Base-by-base conservation (phyloP, 352 stramenopile genomes). In the Halophytophthora batemanensis region DNA sequence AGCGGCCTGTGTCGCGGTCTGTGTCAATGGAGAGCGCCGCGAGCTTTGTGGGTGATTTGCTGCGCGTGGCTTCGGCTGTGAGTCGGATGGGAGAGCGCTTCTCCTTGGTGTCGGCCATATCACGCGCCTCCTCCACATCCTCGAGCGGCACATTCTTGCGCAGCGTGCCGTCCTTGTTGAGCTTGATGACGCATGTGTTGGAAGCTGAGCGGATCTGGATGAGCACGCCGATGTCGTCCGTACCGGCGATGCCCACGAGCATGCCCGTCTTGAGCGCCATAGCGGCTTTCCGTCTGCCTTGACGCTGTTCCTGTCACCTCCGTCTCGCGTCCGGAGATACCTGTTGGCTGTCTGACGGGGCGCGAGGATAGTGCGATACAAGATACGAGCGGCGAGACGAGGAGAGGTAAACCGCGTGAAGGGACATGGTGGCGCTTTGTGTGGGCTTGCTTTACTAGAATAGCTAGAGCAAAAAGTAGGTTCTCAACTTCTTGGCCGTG, bases 401-500 rank as follows among this genome's bases (percentile, higher is more conserved):
- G 8, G 25, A 10, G 25, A n/a, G n/a, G n/a, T n/a, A n/a, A n/a
- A n/a, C n/a, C 8, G 25, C 25, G 25, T 31, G 25, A 31, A 31
- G 8, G 25, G 25, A 31, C 25, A 31, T 31, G 25, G 25, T 8
- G 25, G 4, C 25, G 25, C 4, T 31, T 31, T 31, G 8, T 8
- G 8, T 31, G 4, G 4, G 25, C 8, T 8, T 31, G 25, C 8
- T 31, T 31, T 31, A 31, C 25, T 31, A 31, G 25, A 31, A 31
- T 31, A 31, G 25, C 8, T 36, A 87, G 33, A 85, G 39, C 22
- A 90, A 70, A 65, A 90, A 90, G 44, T 87, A 90, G 35, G 81
- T 87, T 13, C 81, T 75, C 23, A 89, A 78, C 52, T 91, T 91
- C 59, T 86, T 89, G 35, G 76, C 55, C 59, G 76, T 79, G 38